Base-by-base conservation (phyloP, 176 grass and related monocot species). In the Ensete ventricosum region DNA sequence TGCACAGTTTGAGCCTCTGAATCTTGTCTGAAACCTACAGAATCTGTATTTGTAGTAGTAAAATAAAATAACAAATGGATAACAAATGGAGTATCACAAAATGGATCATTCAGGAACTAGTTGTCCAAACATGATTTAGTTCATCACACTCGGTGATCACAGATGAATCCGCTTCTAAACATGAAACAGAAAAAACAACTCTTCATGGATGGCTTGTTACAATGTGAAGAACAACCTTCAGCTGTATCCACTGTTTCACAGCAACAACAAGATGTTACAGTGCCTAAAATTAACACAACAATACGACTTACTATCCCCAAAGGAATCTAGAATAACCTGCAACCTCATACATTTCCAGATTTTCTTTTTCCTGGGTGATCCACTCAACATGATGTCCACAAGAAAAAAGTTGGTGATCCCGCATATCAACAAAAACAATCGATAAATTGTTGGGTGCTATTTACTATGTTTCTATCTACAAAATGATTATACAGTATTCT, bases 391-490 rank as follows among this genome's bases (percentile, higher is more conserved):
- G 65, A 48, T 57, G 53, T 29, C 54, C 65, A 23, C 64, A 73
- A 73, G 79, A 73, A 67, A 43, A 43, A 80, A 55, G 60, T 67
- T 67, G 5, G 52, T 11, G 79, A 54, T 67, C 34, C 72, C 51
- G n/a, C 23, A 24, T 92, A 89, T 89, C 75, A 76, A 92, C 72
- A 79, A 25, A 93, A 93, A 83, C 80, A 93, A 93, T 89, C 71
- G 85, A 93, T 62, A 93, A 93, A 93, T 93, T 75, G 71, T 81
- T 86, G 77, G 75, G 62, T 81, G 83, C 84, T 99, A 99, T 97
- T 88, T 99, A 99, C 91, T 83, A 77, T 71, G 67, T 75, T 89
- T 86, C 78, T 95, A 99, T 99, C 84, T 99, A 95, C 91, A 95
- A 95, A 50, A 75, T 82, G 79, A 82, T 84, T 74, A 83, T 54